These are phyloP conservation scores for Endocladia muricata DNA, from an alignment of 31 red algal genomes.

Conservation along the genomic window DNA sequence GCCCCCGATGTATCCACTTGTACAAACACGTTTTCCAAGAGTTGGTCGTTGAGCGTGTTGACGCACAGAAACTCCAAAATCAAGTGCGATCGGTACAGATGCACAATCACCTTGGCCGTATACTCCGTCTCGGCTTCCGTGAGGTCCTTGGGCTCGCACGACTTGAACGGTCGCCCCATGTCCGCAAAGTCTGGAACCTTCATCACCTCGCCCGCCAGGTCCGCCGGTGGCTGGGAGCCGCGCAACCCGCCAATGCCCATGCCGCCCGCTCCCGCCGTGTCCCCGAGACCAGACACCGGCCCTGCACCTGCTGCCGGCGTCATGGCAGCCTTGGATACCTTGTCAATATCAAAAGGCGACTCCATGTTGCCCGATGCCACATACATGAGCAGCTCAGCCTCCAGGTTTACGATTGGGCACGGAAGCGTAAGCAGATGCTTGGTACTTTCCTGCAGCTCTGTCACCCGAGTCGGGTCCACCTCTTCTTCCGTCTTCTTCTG, in stretches of 20 bases:
- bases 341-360: constrained; percentile 50
- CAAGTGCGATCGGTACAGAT: constrained; percentile 65
- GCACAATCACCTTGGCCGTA: constrained; percentile 64
- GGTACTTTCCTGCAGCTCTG: not conserved
- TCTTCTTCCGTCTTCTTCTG: constrained; percentile 28
- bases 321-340: constrained; percentile 76
- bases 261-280: not conserved
- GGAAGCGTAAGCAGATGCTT: constrained; percentile 22
- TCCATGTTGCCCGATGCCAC: constrained; percentile 46
- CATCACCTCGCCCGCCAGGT: constrained; percentile 59
- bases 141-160: constrained; percentile 66
- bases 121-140: constrained; percentile 97
- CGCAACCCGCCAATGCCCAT: not conserved
- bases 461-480: constrained; percentile 3
- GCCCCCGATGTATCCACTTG: constrained; percentile 67
- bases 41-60: constrained; percentile 87
- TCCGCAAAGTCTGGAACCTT: constrained; percentile 59
- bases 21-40: constrained; percentile 72
- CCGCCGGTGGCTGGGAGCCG: constrained; percentile 2
- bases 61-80: constrained; percentile 81
- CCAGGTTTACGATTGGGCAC: constrained; percentile 77
- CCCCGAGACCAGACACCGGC: not conserved
- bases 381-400: constrained; percentile 66
- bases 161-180: constrained; percentile 85
- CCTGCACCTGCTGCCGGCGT: not conserved